phyloP scores from a whole-genome alignment of 164 flowering plant genomes.

The Houttuynia cordata region DNA sequence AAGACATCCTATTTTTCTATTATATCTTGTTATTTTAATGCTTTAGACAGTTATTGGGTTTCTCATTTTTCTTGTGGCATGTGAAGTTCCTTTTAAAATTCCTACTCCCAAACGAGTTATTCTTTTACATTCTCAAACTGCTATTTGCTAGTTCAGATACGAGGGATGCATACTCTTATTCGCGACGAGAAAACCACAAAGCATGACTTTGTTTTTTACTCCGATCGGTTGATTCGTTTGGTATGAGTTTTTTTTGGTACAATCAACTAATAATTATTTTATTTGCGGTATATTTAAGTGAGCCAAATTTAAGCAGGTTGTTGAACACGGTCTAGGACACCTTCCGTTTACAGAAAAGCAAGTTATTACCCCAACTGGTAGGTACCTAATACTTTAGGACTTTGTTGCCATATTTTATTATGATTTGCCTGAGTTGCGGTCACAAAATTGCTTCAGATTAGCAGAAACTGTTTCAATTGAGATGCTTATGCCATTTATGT shows the following conservation, averaged over 20 bases:
- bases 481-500: not conserved
- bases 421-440: not conserved
- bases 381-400: conserved; percentile 13
- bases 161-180: conserved; percentile 98
- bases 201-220: conserved; percentile 94
- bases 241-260: conserved; percentile 26
- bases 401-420: not conserved
- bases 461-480: no score
- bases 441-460: not conserved
- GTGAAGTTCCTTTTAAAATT: not conserved
- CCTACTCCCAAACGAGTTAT: not conserved
- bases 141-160: conserved; percentile 45
- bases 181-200: conserved; percentile 86
- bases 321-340: conserved; percentile 99
- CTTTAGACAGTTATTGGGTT: not conserved
- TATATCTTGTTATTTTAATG: not conserved
- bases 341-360: conserved; percentile 97
- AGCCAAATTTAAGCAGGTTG: conserved; percentile 58
- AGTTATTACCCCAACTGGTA: conserved; percentile 96
- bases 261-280: not conserved
- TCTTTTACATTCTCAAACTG: conserved; percentile 5
- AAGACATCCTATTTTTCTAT: conserved; percentile 2
- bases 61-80: no score
- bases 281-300: no score
- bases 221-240: conserved; percentile 93